Percentiles rank a stretch among this genome's conserved stretches.
phyloP scores from a whole-genome alignment of 306 rosid species.

The Amphicarpaea edgeworthii region DNA sequence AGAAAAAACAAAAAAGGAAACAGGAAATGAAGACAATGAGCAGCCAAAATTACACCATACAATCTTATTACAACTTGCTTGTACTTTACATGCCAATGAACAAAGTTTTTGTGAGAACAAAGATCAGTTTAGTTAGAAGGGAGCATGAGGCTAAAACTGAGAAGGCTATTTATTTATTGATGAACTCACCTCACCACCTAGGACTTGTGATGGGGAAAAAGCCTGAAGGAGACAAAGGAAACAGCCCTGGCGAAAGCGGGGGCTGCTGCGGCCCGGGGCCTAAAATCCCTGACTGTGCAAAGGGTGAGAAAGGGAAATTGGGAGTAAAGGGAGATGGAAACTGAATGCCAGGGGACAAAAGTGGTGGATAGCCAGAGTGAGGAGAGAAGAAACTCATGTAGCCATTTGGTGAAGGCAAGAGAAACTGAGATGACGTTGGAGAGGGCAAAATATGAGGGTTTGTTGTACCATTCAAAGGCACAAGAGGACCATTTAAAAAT shows the following conservation, averaged over 20 bases:
- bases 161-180: slow-evolving; percentile 48
- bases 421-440: slow-evolving; percentile 75
- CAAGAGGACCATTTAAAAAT: slow-evolving; percentile 52
- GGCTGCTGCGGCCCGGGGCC: slow-evolving; percentile 81
- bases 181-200: slow-evolving; percentile 77
- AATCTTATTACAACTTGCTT: slow-evolving; percentile 42
- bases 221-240: slow-evolving; percentile 73
- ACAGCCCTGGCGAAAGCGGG: slow-evolving; percentile 74
- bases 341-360: slow-evolving; percentile 71
- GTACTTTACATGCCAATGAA: slow-evolving; percentile 39
- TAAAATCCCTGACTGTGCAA: slow-evolving; percentile 69
- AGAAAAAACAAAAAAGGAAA: slow-evolving; percentile 27
- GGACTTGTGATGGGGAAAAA: slow-evolving; percentile 75
- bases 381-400: slow-evolving; percentile 68
- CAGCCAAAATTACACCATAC: slow-evolving; percentile 27
- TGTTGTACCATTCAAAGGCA: slow-evolving; percentile 45
- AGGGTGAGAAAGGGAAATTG: slow-evolving; percentile 68
- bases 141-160: slow-evolving; percentile 41
- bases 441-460: slow-evolving; percentile 67
- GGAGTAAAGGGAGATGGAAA: slow-evolving; percentile 70
- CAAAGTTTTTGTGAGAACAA: slow-evolving; percentile 34
- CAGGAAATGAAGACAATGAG: slow-evolving; percentile 35
- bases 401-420: slow-evolving; percentile 72
- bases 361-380: slow-evolving; percentile 59
- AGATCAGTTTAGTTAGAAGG: slow-evolving; percentile 36